Base-by-base conservation (phyloP, 495 filamentous ascomycete genomes). In the Xylaria bambusicola region DNA sequence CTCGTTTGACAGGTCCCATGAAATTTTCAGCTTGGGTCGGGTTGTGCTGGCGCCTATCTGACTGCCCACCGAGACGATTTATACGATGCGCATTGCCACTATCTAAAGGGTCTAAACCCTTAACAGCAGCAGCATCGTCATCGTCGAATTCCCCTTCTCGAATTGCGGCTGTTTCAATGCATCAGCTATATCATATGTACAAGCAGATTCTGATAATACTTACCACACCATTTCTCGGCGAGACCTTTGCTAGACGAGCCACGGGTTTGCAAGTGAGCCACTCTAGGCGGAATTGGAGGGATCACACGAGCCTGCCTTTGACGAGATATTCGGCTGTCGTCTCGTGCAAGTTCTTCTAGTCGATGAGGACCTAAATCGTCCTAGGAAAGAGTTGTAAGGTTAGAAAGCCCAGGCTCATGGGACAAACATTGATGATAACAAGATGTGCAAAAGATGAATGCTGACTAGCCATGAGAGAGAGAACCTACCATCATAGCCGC, bases 401-500 rank as follows among this genome's bases (percentile, higher is more conserved):
- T n/a, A n/a, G n/a, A n/a, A n/a, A n/a, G n/a, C n/a, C n/a, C n/a
- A n/a, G n/a, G n/a, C n/a, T n/a, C n/a, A n/a, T n/a, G n/a, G n/a
- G n/a, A n/a, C n/a, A n/a, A n/a, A n/a, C n/a, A n/a, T n/a, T 33
- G 5, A 5, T 33, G 5, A n/a, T 33, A 38, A 38, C 4, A 10
- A 27, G 2, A 7, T 0, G 3, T 31, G 26, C 15, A 21, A 10
- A 15, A 21, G 20, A 13, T 13, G 3, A 15, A 15, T 38, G 35
- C 6, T 13, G 40, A 10, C 29, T 17, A 58, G 13, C 42, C 8
- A 31, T 15, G 15, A 35, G 18, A 10, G 13, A n/a, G 1, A 38
- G 44, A 18, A 44, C 66, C 64, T 60, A 62, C 66, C 64, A 64
- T 66, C 64, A 66, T 66, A 7, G 58, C 58, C 12, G 61, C 46